Evolutionary conservation across 495 filamentous ascomycete genomes (phyloP), one percentile per base, ranked within the genome.

Genomic region (Aspergillus asperescens): DNA sequence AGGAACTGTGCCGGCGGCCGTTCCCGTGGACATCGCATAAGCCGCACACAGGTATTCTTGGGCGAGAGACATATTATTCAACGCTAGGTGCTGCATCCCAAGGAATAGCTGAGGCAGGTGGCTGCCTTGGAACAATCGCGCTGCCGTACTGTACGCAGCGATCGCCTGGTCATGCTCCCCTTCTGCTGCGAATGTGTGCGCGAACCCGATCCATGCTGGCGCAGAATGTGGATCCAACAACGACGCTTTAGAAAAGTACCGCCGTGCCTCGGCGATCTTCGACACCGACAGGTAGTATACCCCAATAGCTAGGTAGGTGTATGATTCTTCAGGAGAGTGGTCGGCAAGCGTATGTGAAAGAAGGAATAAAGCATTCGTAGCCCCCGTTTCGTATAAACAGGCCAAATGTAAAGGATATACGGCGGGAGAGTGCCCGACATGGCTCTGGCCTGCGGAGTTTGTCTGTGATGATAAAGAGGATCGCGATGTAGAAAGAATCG

Each of bases 111-210:
- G 90, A 2, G 93, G 93, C 0, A 99, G 79, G 62, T 99, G 93
- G 1, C 92, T 97, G 32, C 93, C 93, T 69, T 95, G 92, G 73
- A 99, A 99, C 1, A 99, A 75, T 23, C 94, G 80, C 10, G 92
- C 93, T 1, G 93, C 93, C 12, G 93, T 99, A 31, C 88, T 93
- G 75, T 99, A 99, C 6, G 94, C 93, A 13, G 92, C 91, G 55
- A 99, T 95, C 46, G 93, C 93, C 71, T 99, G 93, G 64, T 99
- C 93, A 69, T 97, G 90, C 69, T 99, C 93, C 48, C 94, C 93
- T 69, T 99, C 93, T n/a, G 92, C 92, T n/a, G 93, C 94, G 65
- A 99, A 99, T 0, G 94, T 99, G 72, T 99, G 93, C 19, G 93
- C 93, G 69, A 99, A 99, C 7, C 93, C 93, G 54, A 99, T 97